Evolutionary conservation across 352 stramenopile species (phyloP).

Genomic region (Phytophthora foliorum): DNA sequence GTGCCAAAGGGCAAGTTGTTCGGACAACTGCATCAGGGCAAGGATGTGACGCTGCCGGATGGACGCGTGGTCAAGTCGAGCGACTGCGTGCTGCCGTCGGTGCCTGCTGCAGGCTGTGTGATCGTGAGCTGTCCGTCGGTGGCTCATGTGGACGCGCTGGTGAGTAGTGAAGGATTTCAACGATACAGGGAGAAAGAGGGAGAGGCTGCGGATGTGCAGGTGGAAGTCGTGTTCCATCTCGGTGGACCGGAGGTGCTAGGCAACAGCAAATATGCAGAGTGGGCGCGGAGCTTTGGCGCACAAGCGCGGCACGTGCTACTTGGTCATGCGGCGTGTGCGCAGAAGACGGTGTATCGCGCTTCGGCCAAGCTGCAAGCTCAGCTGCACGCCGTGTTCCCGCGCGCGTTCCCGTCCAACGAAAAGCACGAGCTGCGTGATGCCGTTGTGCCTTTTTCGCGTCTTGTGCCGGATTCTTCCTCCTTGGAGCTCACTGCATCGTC

Average conservation of each 20-base stretch:
- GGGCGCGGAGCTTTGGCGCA: conserved; percentile 63
- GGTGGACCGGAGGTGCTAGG: conserved; percentile 51
- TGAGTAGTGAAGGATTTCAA: conserved; percentile 47
- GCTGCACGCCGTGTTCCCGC: conserved; percentile 71
- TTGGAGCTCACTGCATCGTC: conserved; percentile 24
- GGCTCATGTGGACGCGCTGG: conserved; percentile 70
- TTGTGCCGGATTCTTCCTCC: conserved; percentile 20
- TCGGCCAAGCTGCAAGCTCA: conserved; percentile 80
- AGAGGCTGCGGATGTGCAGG: conserved; percentile 44
- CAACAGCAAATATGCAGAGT: conserved; percentile 69
- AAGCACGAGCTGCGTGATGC: conserved; percentile 56
- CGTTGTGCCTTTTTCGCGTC: conserved; percentile 43
- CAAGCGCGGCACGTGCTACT: conserved; percentile 73
- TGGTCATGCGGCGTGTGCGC: conserved; percentile 52
- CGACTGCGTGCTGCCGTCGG: conserved; percentile 77
- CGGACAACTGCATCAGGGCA: conserved; percentile 80
- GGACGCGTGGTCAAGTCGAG: conserved; percentile 66
- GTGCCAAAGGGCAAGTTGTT: conserved; percentile 85
- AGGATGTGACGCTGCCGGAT: conserved; percentile 79
- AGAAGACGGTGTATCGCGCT: conserved; percentile 80
- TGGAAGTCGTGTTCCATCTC: conserved; percentile 78
- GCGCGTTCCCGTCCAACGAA: conserved; percentile 64
- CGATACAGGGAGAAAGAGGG: conserved; percentile 46
- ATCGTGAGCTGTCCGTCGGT: conserved; percentile 72
- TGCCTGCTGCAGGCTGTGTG: conserved; percentile 58